Conservation (phyloP, 208 protist genomes). For the Acanthamoeba culbertsoni region DNA sequence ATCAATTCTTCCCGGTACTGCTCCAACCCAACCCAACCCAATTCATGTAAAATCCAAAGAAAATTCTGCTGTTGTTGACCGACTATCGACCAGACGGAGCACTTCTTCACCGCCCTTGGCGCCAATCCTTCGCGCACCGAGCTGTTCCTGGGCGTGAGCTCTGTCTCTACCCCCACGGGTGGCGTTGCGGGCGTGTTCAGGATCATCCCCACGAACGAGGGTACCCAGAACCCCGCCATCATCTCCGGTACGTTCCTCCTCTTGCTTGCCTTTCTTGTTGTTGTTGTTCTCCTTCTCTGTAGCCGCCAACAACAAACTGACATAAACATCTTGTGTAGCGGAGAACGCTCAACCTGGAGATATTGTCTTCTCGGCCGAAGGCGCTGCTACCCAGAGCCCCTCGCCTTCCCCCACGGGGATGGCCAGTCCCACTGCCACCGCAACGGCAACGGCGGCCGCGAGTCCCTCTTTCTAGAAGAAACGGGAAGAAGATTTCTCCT, state of each 20-base stretch:
- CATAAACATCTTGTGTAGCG: no score
- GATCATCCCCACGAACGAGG: background rate
- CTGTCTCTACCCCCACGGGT: background rate
- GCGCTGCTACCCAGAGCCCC: no score
- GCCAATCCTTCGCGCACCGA: background rate
- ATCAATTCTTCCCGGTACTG: constrained; percentile 2
- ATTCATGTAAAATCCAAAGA: background rate
- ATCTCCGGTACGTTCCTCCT: background rate
- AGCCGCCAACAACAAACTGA: no score
- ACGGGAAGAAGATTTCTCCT: no score
- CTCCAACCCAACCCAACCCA: background rate
- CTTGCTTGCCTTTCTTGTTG: background rate
- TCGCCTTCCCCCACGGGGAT: no score
- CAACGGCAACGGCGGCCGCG: no score
- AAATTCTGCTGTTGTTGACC: background rate
- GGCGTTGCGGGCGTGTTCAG: background rate
- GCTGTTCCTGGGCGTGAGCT: background rate
- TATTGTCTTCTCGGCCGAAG: no score
- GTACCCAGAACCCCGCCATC: background rate
- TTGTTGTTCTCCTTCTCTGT: background rate
- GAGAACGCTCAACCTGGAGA: no score
- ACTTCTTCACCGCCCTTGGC: constrained; percentile 2
- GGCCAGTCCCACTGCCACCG: no score
- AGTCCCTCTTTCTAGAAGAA: no score
- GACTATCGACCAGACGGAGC: background rate